A percentile compares a stretch with the other conserved stretches of the same genome.
Conservation (phyloP, 768 basidiomycete genomes). For the Naganishia antarctica region DNA sequence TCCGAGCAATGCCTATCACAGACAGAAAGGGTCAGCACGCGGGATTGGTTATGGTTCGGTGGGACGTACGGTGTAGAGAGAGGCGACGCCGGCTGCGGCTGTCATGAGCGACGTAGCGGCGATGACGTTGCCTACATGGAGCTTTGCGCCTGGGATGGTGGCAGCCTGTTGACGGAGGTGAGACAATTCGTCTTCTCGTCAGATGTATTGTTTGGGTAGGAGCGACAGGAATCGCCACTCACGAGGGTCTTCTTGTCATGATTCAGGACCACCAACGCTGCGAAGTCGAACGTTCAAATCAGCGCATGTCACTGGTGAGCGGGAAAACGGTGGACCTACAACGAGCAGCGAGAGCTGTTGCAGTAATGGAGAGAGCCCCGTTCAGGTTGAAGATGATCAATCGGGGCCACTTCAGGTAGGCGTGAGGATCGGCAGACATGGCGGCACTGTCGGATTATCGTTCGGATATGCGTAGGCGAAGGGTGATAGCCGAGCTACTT, state of each 20-base stretch:
- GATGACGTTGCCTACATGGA: conserved; percentile 20
- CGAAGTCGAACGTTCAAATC: background rate
- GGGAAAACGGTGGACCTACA: conserved; percentile 1
- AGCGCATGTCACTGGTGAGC: background rate
- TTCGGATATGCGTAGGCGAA: background rate
- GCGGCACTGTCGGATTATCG: background rate
- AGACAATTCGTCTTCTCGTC: too few relatives aligned
- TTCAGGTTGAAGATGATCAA: conserved; percentile 28
- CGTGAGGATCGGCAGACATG: conserved; percentile 24
- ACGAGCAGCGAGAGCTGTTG: conserved; percentile 22
- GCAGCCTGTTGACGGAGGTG: background rate
- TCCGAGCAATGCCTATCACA: conserved; percentile 2
- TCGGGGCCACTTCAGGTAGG: conserved; percentile 24
- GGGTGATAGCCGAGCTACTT: too few relatives aligned
- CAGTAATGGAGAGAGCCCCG: conserved; percentile 22
- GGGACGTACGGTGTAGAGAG: conserved; percentile 24
- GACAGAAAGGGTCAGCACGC: too few relatives aligned
- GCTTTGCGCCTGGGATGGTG: conserved; percentile 18
- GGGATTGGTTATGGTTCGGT: background rate
- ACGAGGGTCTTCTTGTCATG: conserved; percentile 21
- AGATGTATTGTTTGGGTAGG: too few relatives aligned
- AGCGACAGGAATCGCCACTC: conserved; percentile 8
- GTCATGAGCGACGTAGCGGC: conserved; percentile 21
- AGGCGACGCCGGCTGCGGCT: conserved; percentile 17
- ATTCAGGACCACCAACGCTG: conserved; percentile 18